Evolutionary conservation across 2,329 filamentous ascomycete species (phyloP).

Genomic region (Hypocrella siamensis): DNA sequence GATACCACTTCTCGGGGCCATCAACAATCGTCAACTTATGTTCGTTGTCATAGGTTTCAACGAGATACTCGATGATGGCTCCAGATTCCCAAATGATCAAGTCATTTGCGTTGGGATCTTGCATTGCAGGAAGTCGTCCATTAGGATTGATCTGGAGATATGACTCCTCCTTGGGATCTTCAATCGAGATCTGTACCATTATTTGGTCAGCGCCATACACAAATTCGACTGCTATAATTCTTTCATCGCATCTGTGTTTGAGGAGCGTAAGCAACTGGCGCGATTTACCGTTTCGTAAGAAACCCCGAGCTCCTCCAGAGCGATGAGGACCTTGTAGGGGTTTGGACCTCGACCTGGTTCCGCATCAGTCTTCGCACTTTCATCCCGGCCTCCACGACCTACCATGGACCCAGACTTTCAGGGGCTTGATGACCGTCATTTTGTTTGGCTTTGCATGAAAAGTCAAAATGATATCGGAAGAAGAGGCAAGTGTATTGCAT

Average conservation of each 20-base stretch:
- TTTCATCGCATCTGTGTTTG: too few species aligned
- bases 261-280: not conserved
- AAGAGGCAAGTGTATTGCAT: too few species aligned
- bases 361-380: not conserved
- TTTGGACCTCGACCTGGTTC: slow-evolving; percentile 13
- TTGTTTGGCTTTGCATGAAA: too few species aligned
- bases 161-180: slow-evolving; percentile 11
- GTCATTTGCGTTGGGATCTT: slow-evolving; percentile 18
- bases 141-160: slow-evolving; percentile 17
- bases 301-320: slow-evolving; percentile 20
- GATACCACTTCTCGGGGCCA: slow-evolving; percentile 12
- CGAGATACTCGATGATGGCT: slow-evolving; percentile 15
- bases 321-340: slow-evolving; percentile 16
- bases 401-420: slow-evolving; percentile 7
- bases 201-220: not conserved
- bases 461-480: not conserved
- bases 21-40: slow-evolving; percentile 11
- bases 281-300: slow-evolving; percentile 15
- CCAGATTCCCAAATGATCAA: slow-evolving; percentile 11
- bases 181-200: slow-evolving; percentile 6
- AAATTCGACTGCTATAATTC: too few species aligned
- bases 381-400: not conserved
- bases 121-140: slow-evolving; percentile 16
- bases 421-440: slow-evolving; percentile 7
- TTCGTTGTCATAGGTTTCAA: slow-evolving; percentile 13